Conservation (phyloP, 2,329 filamentous ascomycete species). For the Emmonsiellopsis sp. region DNA sequence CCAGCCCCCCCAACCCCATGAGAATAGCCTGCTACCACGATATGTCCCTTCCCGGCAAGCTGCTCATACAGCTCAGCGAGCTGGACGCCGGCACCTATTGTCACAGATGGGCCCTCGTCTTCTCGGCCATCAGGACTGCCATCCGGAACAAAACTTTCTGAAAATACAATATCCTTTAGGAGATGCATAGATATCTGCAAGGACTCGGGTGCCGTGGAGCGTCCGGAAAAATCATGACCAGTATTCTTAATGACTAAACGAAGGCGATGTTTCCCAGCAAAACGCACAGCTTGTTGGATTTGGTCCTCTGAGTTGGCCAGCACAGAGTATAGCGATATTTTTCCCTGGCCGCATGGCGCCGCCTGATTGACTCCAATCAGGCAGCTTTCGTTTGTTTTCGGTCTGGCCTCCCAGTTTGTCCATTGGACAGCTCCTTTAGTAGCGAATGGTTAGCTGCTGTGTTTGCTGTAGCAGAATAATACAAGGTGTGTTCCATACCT, state of each 20-base stretch:
- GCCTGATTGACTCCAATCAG: not conserved
- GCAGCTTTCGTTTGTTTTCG: conserved; percentile 26
- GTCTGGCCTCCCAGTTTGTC: conserved; percentile 32
- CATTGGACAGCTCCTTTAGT: conserved; percentile 22
- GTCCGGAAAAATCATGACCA: conserved; percentile 45
- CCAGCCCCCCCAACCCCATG: conserved; percentile 50
- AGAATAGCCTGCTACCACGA: conserved; percentile 46
- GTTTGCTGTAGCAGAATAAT: not conserved
- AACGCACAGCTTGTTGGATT: conserved; percentile 17
- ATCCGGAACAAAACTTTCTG: conserved; percentile 29
- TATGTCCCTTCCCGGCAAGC: conserved; percentile 36
- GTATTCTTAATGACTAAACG: conserved; percentile 44
- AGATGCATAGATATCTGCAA: conserved; percentile 24
- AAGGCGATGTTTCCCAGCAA: conserved; percentile 19
- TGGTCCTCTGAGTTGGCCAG: conserved; percentile 20
- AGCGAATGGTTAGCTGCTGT: not conserved
- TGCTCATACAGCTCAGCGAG: conserved; percentile 41
- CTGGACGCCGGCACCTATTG: conserved; percentile 45
- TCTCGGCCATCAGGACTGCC: conserved; percentile 27
- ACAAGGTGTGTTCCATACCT: conserved; percentile 4
- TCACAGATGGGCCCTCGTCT: conserved; percentile 38
- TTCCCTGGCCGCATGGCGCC: not conserved
- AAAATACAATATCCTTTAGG: conserved; percentile 26
- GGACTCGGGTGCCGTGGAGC: conserved; percentile 49
- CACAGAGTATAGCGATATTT: conserved; percentile 22